phyloP scores from a whole-genome alignment of 2,329 filamentous ascomycete genomes.

The Paraphoma sp. region DNA sequence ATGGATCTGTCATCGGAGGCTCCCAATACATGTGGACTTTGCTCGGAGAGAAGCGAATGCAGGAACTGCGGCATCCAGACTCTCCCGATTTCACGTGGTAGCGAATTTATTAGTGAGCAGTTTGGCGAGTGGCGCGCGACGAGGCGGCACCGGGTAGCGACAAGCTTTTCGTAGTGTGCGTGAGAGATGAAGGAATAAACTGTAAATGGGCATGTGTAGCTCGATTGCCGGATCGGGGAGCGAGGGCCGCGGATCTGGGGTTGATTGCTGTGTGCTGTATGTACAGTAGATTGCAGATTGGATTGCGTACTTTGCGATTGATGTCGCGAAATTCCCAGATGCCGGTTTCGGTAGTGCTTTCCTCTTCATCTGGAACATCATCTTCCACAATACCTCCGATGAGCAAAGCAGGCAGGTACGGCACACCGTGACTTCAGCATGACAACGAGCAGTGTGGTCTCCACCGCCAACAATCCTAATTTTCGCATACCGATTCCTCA shows the following conservation, averaged over 20 bases:
- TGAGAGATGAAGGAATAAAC: not conserved
- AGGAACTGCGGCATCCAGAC: too few species aligned
- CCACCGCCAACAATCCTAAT: not conserved
- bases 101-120: too few species aligned
- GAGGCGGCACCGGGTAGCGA: not conserved
- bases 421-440: not conserved
- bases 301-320: constrained; percentile 4
- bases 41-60: too few species aligned
- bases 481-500: constrained; percentile 8
- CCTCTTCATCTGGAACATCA: too few species aligned
- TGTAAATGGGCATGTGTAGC: too few species aligned
- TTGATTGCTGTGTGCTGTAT: not conserved
- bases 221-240: not conserved
- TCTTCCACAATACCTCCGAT: too few species aligned
- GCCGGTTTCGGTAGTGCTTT: too few species aligned
- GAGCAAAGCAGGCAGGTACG: too few species aligned
- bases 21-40: too few species aligned
- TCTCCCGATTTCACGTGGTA: too few species aligned
- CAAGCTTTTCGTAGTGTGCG: not conserved
- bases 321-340: not conserved
- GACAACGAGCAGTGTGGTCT: not conserved
- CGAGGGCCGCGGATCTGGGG: not conserved
- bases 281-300: not conserved
- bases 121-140: too few species aligned
- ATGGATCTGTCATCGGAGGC: too few species aligned